Percentiles rank a stretch among this genome's conserved stretches.
Evolutionary conservation across 805 yeast species (phyloP).

Genomic region (Nakazawaea ernobii): DNA sequence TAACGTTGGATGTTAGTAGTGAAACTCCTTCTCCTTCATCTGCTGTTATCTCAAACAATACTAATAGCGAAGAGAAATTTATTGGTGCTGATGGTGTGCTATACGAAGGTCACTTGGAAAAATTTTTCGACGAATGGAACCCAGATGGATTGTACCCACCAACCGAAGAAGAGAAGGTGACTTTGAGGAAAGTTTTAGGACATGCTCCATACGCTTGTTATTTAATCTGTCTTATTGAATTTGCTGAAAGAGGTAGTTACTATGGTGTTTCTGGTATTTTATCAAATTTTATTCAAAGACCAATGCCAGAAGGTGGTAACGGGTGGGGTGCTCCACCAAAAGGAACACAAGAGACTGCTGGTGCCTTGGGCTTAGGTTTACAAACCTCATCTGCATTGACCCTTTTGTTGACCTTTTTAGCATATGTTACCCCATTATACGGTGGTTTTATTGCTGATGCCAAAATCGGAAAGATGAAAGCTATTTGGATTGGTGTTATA

Average conservation of each 20-base stretch:
- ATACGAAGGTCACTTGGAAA: constrained; percentile 7
- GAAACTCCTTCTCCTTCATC: background rate
- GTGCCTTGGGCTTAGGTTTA: constrained; percentile 44
- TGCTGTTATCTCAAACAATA: background rate
- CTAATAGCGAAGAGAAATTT: background rate
- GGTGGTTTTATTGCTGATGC: constrained; percentile 52
- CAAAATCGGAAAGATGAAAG: constrained; percentile 37
- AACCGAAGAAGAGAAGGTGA: constrained; percentile 24
- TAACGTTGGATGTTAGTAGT: too few species aligned
- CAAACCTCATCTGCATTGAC: constrained; percentile 42
- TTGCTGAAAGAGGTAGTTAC: constrained; percentile 52
- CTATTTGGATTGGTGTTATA: constrained; percentile 44
- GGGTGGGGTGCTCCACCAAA: constrained; percentile 37
- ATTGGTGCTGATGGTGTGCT: constrained; percentile 9
- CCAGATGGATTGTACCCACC: constrained; percentile 23
- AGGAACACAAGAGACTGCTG: constrained; percentile 33
- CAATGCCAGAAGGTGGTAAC: constrained; percentile 42
- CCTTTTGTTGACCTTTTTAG: constrained; percentile 39
- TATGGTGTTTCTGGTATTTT: constrained; percentile 40
- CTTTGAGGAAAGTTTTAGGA: constrained; percentile 35
- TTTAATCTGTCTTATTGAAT: constrained; percentile 44
- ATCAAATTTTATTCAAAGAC: constrained; percentile 45
- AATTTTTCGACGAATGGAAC: constrained; percentile 24
- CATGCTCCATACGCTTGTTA: constrained; percentile 43
- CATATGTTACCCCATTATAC: constrained; percentile 44